Base-by-base conservation (phyloP, 2,329 filamentous ascomycete genomes). In the Pseudogymnoascus sp. region DNA sequence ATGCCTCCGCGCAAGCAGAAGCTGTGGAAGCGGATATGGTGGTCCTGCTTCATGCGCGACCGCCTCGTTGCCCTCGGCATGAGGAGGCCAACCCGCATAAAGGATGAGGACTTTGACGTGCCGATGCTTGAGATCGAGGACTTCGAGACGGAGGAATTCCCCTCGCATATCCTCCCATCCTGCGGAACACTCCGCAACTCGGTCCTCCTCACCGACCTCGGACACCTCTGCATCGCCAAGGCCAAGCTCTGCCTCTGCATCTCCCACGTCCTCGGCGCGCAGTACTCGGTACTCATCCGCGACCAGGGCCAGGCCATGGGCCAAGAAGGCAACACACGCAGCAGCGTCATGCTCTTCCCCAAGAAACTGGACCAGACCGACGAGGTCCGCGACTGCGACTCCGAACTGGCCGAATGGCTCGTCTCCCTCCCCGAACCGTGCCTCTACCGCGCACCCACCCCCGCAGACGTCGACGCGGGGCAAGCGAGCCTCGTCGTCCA, bases 21-120 rank as follows among this genome's bases (percentile, higher is more conserved):
- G 71, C 79, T 97, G 61, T 96, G 93, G 90, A 96, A 96, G 77
- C 84, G 93, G 62, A 95, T 97, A 69, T 97, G 93, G 93, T 97
- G 93, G 93, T 96, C 90, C 34, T 96, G 91, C 67, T 96, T 96
- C 72, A 96, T 96, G 86, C 88, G 93, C 63, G 93, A 97, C 75
- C 89, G 93, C 60, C 82, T 97, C 45, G 92, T 97, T 67, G 93
- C 93, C 1, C 79, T 97, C 11, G 93, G 93, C 63, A 97, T 97
- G 93, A 86, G 93, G 64, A 86, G 93, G 62, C 93, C 93, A 4
- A 96, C 92, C 40, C 83, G 93, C 62, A 96, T 97, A 75, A 96
- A 96, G 80, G 88, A 92, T 65, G 90, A 95, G 70, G 93, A 97
- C 74, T 96, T 91, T 73, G 91, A 97, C 72, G 92, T 97, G 31